These are phyloP conservation scores for Nicotiana rustica DNA, from an alignment of 305 asterid species.

Conservation along the genomic window DNA sequence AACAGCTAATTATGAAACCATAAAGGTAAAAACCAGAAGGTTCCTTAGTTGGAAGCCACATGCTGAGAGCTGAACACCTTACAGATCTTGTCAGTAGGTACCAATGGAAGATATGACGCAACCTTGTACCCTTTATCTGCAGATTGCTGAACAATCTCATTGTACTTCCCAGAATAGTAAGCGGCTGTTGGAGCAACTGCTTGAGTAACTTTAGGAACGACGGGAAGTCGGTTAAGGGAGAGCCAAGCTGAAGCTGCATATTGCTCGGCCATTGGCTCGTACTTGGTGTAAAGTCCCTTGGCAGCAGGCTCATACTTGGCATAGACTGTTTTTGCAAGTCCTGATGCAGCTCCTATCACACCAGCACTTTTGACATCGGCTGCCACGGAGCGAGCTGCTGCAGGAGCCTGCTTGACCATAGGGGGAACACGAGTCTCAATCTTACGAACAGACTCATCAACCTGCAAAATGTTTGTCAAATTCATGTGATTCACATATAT, in stretches of 20 bases:
- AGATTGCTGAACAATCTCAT: conserved; percentile 65
- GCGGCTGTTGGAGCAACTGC: conserved; percentile 77
- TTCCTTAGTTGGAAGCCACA: conserved; percentile 35
- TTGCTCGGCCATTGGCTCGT: conserved; percentile 85
- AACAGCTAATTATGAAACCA: neutral
- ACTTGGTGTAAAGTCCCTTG: conserved; percentile 73
- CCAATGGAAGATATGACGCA: conserved; percentile 76
- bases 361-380: conserved; percentile 74
- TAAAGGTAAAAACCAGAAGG: conserved; percentile 28
- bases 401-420: conserved; percentile 71
- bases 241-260: conserved; percentile 77
- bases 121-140: conserved; percentile 81
- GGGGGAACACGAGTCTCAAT: conserved; percentile 74
- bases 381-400: conserved; percentile 68
- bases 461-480: conserved; percentile 47
- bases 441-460: conserved; percentile 76
- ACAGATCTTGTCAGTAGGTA: conserved; percentile 77
- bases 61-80: conserved; percentile 54
- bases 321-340: conserved; percentile 70
- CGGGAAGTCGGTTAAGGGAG: conserved; percentile 71
- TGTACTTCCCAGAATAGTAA: conserved; percentile 72
- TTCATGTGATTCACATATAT: neutral
- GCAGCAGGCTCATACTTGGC: conserved; percentile 81
- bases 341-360: conserved; percentile 79
- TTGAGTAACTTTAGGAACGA: conserved; percentile 75